Percentiles rank a stretch among this genome's conserved stretches.
phyloP scores from a whole-genome alignment of 768 basidiomycete species.

The Suillus tomentosus region DNA sequence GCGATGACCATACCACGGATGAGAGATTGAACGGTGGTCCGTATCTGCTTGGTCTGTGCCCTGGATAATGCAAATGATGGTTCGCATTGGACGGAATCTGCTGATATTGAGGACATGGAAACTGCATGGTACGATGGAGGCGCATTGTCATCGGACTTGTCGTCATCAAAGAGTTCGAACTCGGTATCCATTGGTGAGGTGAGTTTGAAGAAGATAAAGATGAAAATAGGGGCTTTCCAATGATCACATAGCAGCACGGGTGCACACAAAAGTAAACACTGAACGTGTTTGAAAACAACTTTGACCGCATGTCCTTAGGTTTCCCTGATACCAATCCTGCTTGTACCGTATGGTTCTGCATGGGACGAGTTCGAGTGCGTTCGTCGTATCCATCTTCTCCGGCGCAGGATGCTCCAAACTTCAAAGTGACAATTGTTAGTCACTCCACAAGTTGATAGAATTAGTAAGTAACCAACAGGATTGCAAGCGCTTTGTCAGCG shows the following conservation, averaged over 20 bases:
- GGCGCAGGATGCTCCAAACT: not conserved
- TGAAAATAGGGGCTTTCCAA: not conserved
- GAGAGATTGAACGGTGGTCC: conserved; percentile 1
- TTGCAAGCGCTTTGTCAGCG: conserved; percentile 2
- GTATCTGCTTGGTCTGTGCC: not conserved
- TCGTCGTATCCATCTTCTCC: not conserved
- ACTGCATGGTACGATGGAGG: not conserved
- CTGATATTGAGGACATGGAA: not conserved
- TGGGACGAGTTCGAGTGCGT: not conserved
- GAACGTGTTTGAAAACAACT: not conserved
- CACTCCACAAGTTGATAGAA: not conserved
- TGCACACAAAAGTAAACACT: not conserved
- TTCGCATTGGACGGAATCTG: not conserved
- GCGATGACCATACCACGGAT: not conserved
- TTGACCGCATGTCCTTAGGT: not conserved
- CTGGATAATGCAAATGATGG: not conserved
- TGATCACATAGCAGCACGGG: not conserved
- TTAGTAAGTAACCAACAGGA: not conserved
- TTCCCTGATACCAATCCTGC: not conserved
- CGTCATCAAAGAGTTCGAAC: not conserved
- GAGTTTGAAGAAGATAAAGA: too few relatives aligned
- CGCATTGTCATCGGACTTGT: not conserved
- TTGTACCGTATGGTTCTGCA: not conserved
- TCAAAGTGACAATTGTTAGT: not conserved
- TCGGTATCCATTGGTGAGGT: not conserved